Evolutionary conservation across 148 eudicot genomes (phyloP).

Genomic region (Chenopodium quinoa): DNA sequence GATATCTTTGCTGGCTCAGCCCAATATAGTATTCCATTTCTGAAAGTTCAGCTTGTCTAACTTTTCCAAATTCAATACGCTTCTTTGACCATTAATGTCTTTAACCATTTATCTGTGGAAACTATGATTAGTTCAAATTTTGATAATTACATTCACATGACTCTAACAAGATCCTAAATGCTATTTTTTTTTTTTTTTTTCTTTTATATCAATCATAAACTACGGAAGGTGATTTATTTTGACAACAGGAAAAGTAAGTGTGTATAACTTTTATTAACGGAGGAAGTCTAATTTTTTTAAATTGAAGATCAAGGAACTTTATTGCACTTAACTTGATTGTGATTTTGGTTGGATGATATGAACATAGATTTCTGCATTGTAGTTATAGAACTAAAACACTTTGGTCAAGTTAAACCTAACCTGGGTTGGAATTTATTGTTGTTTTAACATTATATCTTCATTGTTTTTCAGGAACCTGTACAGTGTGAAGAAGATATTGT

Average conservation of each 20-base stretch:
- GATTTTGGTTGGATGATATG: not conserved
- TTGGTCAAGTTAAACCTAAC: not conserved
- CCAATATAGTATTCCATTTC: not conserved
- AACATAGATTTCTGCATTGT: not conserved
- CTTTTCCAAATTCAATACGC: no score
- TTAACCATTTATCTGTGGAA: no score
- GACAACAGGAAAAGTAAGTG: no score
- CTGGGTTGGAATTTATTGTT: not conserved
- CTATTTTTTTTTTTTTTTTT: no score
- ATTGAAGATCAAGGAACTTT: not conserved
- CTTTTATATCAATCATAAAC: no score
- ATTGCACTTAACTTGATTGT: not conserved
- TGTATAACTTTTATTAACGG: no score
- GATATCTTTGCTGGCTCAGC: not conserved
- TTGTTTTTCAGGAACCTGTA: conserved; percentile 79
- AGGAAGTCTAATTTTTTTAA: not conserved
- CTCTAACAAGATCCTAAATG: no score
- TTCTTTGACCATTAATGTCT: no score
- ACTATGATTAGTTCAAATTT: no score
- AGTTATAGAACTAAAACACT: not conserved
- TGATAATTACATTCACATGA: no score
- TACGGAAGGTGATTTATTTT: no score
- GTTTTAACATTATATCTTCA: conserved; percentile 5
- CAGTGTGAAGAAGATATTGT: conserved; percentile 66
- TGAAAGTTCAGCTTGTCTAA: no score